phyloP scores from a whole-genome alignment of 2,329 filamentous ascomycete genomes.

The Pseudodiploospora longispora region DNA sequence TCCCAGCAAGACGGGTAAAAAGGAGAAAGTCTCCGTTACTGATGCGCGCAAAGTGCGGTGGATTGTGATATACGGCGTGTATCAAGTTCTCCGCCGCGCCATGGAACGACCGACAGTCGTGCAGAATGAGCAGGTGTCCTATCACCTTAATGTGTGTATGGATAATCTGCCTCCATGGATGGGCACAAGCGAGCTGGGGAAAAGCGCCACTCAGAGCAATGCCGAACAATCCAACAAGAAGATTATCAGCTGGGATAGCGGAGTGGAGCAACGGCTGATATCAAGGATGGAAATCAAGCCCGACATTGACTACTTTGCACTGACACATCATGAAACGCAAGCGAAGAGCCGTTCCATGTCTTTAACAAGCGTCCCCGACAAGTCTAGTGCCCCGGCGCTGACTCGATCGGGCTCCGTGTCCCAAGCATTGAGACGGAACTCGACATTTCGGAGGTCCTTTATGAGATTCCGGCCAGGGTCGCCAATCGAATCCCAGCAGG shows the following conservation, averaged over 20 bases:
- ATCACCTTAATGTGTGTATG: slow-evolving; percentile 42
- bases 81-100: slow-evolving; percentile 63
- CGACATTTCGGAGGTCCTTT: slow-evolving; percentile 27
- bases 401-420: slow-evolving; percentile 23
- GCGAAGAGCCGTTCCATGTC: slow-evolving; percentile 6
- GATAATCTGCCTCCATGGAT: slow-evolving; percentile 39
- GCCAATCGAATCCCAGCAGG: slow-evolving; percentile 10
- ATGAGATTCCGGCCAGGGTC: slow-evolving; percentile 20
- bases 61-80: slow-evolving; percentile 65
- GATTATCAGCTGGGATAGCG: slow-evolving; percentile 7
- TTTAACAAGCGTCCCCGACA: slow-evolving; percentile 12
- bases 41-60: slow-evolving; percentile 73
- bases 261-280: slow-evolving; percentile 1
- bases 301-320: slow-evolving; percentile 47
- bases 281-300: slow-evolving; percentile 39
- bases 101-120: slow-evolving; percentile 55
- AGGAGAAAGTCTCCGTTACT: slow-evolving; percentile 42
- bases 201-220: slow-evolving; percentile 15
- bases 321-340: slow-evolving; percentile 25
- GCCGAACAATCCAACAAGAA: slow-evolving; percentile 11
- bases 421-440: slow-evolving; percentile 22
- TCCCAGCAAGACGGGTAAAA: slow-evolving; percentile 45
- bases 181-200: slow-evolving; percentile 15
- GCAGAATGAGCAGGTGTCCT: slow-evolving; percentile 47
- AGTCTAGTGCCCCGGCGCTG: slow-evolving; percentile 8